A percentile compares a stretch with the other conserved stretches of the same genome.
Conservation (phyloP, 176 grass and related monocot genomes). For the Eragrostis nindensis region DNA sequence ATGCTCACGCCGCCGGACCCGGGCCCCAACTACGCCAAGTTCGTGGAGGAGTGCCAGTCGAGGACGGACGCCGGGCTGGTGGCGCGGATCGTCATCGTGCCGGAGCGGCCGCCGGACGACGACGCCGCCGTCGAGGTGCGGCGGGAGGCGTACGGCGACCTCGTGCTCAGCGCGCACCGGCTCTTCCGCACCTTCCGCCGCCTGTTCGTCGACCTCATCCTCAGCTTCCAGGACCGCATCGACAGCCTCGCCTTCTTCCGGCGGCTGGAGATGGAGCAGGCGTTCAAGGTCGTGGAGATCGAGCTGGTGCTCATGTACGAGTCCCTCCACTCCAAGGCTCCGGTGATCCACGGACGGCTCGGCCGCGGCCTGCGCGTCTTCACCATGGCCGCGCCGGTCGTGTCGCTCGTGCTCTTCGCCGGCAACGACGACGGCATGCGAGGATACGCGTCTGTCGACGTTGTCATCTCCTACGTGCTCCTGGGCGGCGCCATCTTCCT, state of each 20-base stretch:
- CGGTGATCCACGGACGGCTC: slow-evolving; percentile 2
- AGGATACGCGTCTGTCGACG: neutral
- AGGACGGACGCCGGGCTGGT: slow-evolving; percentile 41
- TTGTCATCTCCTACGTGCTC: slow-evolving; percentile 5
- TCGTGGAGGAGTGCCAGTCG: slow-evolving; percentile 62
- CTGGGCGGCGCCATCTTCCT: slow-evolving; percentile 1
- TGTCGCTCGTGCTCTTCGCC: slow-evolving; percentile 21
- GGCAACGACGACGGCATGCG: neutral
- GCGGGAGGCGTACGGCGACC: slow-evolving; percentile 7
- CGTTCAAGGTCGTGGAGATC: slow-evolving; percentile 44
- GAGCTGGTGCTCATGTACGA: slow-evolving; percentile 46
- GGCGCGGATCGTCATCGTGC: slow-evolving; percentile 37
- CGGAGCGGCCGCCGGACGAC: slow-evolving; percentile 14
- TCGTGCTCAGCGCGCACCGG: slow-evolving; percentile 33
- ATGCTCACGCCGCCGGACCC: slow-evolving; percentile 43
- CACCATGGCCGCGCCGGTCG: neutral
- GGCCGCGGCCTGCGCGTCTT: slow-evolving; percentile 29
- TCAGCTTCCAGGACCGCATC: slow-evolving; percentile 56
- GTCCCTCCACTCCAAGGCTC: slow-evolving; percentile 32
- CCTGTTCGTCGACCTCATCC: slow-evolving; percentile 59
- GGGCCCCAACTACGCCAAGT: slow-evolving; percentile 59
- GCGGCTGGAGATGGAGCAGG: slow-evolving; percentile 17
- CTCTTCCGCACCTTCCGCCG: slow-evolving; percentile 46
- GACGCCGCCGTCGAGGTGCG: neutral
- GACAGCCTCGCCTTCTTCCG: slow-evolving; percentile 31